Base-by-base conservation (phyloP, 1,284 basidiomycete genomes). In the Boletus hoseneyae region DNA sequence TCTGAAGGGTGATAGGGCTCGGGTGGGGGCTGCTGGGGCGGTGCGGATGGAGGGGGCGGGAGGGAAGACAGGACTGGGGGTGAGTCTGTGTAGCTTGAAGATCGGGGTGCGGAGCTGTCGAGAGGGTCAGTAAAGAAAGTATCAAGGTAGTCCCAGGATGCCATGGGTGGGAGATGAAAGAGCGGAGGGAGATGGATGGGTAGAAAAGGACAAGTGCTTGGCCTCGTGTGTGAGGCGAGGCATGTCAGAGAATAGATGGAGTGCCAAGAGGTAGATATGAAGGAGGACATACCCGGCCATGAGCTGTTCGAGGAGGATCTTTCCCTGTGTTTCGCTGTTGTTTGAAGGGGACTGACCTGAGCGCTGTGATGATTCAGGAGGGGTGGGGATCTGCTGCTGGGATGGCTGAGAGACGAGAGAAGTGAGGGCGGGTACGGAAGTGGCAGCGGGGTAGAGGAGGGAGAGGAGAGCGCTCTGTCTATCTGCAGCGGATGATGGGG, bases 381-480 rank as follows among this genome's bases (percentile, higher is more conserved):
- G 85, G 1, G 83, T 82, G 21, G 85, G 82, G 40, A 84, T 71
- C 63, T 86, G 83, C 60, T 80, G 80, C 18, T 75, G 73, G 29
- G 61, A 58, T 49, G 70, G 62, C 25, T 67, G 68, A 19, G 60
- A 61, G 16, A 63, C 54, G 50, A 57, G 40, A 62, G 56, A 16
- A 56, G 45, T 2, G 10, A 57, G 60, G 37, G 67, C 50, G 53
- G 78, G 56, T 39, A 61, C 45, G 36, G 63, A 36, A 0, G 65
- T 64, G 0, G 76, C 68, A 30, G 73, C 69, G 44, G 75, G 73
- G 51, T 83, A 77, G 33, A 89, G 73, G 34, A 90, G 72, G 54
- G 83, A 83, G 47, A 90, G 71, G 36, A 90, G 73, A 2, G 86
- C 84, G 59, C 77, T 87, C 68, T 89, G 85, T 51, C 85, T 75